Percentiles rank a stretch among this genome's conserved stretches.
These are phyloP conservation scores for Phialophora expanda DNA, from an alignment of 2,329 filamentous ascomycete species.

Conservation along the genomic window DNA sequence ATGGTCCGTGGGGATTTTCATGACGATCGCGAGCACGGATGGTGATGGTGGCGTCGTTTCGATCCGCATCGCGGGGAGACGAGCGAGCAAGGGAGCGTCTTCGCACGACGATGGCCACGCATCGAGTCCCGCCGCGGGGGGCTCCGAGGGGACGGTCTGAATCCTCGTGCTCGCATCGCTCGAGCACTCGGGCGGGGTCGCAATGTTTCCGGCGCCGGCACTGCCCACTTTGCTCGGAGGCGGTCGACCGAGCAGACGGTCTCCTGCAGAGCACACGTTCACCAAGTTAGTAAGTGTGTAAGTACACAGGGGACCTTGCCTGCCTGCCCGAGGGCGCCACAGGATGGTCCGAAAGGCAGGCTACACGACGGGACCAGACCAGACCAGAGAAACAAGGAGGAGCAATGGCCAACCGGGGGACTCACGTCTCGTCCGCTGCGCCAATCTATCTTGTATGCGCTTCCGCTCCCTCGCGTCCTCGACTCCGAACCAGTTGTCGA, in stretches of 20 bases:
- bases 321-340: neutral
- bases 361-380: neutral
- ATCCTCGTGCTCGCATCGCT: neutral
- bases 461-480: slow-evolving; percentile 48
- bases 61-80: neutral
- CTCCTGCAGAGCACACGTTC: neutral
- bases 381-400: neutral
- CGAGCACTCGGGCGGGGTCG: neutral
- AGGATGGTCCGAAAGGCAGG: neutral
- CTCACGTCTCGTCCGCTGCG: slow-evolving; percentile 48
- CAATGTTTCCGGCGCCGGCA: neutral
- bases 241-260: neutral
- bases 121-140: neutral
- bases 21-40: neutral
- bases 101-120: neutral
- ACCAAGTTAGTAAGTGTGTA: neutral
- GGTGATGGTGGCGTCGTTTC: neutral
- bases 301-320: neutral
- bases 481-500: slow-evolving; percentile 44
- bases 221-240: neutral
- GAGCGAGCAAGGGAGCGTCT: neutral
- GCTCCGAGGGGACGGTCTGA: neutral
- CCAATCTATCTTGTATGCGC: slow-evolving; percentile 49
- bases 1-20: slow-evolving; percentile 7
- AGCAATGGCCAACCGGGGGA: neutral